Base-by-base conservation (phyloP, 371 early-diverging fungal species). In the Mucor indicus region DNA sequence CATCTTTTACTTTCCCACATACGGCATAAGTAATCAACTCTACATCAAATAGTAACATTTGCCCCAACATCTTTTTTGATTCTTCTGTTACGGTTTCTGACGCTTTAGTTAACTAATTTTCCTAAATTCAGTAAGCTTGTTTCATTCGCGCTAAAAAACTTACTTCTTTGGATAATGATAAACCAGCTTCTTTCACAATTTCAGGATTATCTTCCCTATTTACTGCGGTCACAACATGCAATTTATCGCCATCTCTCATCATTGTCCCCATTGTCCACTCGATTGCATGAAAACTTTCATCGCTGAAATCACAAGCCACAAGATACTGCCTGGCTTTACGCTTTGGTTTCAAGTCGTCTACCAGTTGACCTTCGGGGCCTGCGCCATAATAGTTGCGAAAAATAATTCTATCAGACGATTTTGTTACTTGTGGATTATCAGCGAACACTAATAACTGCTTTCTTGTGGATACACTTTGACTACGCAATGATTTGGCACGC, bases 261-360 rank as follows among this genome's bases (percentile, higher is more conserved):
- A 80, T 72, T 0, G 83, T 82, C 0, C 72, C 75, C 55, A 77
- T 66, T 1, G 80, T 70, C 83, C 83, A 82, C 38, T 82, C 80
- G 11, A 76, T 62, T 5, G 72, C 69, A 25, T 59, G 53, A 20
- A 55, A 47, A 33, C 72, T 72, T 48, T 69, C 72, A 2, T 65
- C 60, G 44, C 72, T 67, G 43, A 71, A 71, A 54, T 75, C 72
- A 38, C 67, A 67, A 2, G 72, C 72, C 7, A 75, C 63, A 0
- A 75, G 24, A 42, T 75, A 75, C 0, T 49, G 41, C 37, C 69
- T 48, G 3, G 51, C 32, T 8, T 37, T 43, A 10, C 55, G 37
- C 16, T 15, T 40, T 21, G 55, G 44, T 24, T 31, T 35, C 13
- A 42, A 27, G 16, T 41, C 38, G 13, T 40, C 24, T 29, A 17